Evolutionary conservation across 768 basidiomycete species (phyloP).

Genomic region (Phallus indusiatus): DNA sequence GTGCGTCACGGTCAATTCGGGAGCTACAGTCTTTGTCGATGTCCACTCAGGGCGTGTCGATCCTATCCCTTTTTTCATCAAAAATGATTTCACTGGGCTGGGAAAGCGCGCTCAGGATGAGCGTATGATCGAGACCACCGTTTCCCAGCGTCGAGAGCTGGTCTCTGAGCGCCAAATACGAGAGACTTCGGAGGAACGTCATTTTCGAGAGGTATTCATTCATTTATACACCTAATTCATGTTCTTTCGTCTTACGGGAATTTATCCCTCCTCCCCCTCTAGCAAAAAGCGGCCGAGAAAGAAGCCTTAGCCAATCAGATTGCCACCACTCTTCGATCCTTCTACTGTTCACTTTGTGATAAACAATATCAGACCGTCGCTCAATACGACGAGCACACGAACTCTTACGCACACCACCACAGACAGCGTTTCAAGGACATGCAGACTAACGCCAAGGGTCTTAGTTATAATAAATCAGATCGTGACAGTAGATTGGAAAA

Average conservation of each 20-base stretch:
- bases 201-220: slow-evolving; percentile 50
- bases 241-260: background rate
- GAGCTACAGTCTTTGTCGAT: background rate
- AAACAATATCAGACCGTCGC: slow-evolving; percentile 83
- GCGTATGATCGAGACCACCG: slow-evolving; percentile 77
- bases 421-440: slow-evolving; percentile 75
- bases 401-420: slow-evolving; percentile 82
- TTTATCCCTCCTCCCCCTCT: slow-evolving; percentile 1
- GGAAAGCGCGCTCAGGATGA: slow-evolving; percentile 75
- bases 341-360: slow-evolving; percentile 77
- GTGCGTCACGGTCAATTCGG: slow-evolving; percentile 27
- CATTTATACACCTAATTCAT: background rate
- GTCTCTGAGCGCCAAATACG: slow-evolving; percentile 76
- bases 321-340: slow-evolving; percentile 54
- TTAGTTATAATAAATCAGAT: slow-evolving; percentile 50
- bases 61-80: slow-evolving; percentile 74
- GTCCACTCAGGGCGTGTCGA: slow-evolving; percentile 52
- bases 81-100: slow-evolving; percentile 68
- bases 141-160: slow-evolving; percentile 68
- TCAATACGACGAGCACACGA: slow-evolving; percentile 85
- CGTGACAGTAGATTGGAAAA: slow-evolving; percentile 70
- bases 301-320: slow-evolving; percentile 62
- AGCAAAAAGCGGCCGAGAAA: slow-evolving; percentile 59
- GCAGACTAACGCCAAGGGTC: slow-evolving; percentile 51
- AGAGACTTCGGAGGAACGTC: slow-evolving; percentile 72